Evolutionary conservation across 495 filamentous ascomycete species (phyloP), one percentile per base, ranked within the genome.

Genomic region (Lophium mytilinum): DNA sequence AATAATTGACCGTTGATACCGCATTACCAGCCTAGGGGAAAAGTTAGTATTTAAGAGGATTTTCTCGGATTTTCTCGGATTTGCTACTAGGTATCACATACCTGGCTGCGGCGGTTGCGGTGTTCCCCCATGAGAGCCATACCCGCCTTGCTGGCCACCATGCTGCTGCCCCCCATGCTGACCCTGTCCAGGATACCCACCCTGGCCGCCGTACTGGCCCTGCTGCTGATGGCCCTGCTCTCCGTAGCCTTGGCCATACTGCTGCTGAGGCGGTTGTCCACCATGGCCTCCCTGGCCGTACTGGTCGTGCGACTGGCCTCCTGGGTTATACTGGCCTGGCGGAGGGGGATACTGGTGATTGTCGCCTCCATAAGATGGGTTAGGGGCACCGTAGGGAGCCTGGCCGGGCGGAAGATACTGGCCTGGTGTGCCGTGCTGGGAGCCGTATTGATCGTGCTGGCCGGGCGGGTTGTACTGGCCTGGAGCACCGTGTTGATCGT

Each of bases 151-250:
- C 37, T 46, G 40, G 7, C 60, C 56, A 36, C 64, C 61, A 17
- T 50, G 54, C 33, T 10, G 18, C 37, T 60, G 56, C 50, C 57
- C 60, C 11, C 46, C 55, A 39, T 62, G 61, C n/a, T 53, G 53
- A 3, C 52, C 58, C 33, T 56, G 30, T 24, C 24, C 24, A 3
- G 24, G 24, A 30, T 30, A 30, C 24, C 24, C 24, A 30, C 24
- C 24, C 24, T 58, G 59, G 35, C 63, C 56, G 35, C 63, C 56
- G 24, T 58, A 51, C 21, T 45, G 57, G 46, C 58, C 55, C 12
- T 10, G 53, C 14, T 43, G 52, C 35, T 45, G 24, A 30, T 30
- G 24, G 24, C 24, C 24, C 24, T 30, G 24, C 2, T 30, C 24
- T 30, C 24, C 24, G 6, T 30, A 30, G 24, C 24, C 24, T 6